Evolutionary conservation across 192 early-diverging fungal species (phyloP).

Genomic region (Obelidium mucronatum): DNA sequence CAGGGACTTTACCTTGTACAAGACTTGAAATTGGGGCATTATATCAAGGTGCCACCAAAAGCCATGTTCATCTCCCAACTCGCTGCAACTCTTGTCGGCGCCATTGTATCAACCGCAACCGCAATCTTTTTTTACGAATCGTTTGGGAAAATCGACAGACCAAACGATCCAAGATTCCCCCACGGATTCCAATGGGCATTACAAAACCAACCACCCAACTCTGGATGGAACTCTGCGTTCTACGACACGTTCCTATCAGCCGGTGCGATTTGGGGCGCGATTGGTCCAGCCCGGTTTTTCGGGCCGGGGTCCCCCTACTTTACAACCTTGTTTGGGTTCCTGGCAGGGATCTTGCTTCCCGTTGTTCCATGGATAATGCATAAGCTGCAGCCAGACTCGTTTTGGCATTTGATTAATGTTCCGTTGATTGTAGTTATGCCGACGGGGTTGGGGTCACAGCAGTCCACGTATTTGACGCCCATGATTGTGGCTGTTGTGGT

Average conservation of each 20-base stretch:
- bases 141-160: not conserved
- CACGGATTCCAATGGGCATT: slow-evolving; percentile 30
- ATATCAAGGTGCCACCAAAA: slow-evolving; percentile 76
- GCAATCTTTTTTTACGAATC: slow-evolving; percentile 49
- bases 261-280: slow-evolving; percentile 75
- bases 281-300: slow-evolving; percentile 70
- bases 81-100: slow-evolving; percentile 71
- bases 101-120: slow-evolving; percentile 66
- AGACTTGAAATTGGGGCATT: slow-evolving; percentile 79
- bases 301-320: slow-evolving; percentile 37
- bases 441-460: not conserved
- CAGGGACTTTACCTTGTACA: slow-evolving; percentile 75
- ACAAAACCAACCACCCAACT: too few relatives aligned
- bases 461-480: slow-evolving; percentile 10
- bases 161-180: slow-evolving; percentile 3
- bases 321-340: slow-evolving; percentile 31
- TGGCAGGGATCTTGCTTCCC: slow-evolving; percentile 39
- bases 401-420: slow-evolving; percentile 24
- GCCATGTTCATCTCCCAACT: slow-evolving; percentile 63
- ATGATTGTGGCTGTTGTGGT: slow-evolving; percentile 19
- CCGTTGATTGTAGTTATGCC: slow-evolving; percentile 21
- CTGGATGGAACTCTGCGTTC: slow-evolving; percentile 36
- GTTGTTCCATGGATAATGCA: slow-evolving; percentile 48
- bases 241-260: slow-evolving; percentile 66
- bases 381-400: slow-evolving; percentile 28